Percentiles rank a stretch among this genome's conserved stretches.
These are phyloP conservation scores for Podila epigama DNA, from an alignment of 192 early-diverging fungal genomes.

Conservation along the genomic window DNA sequence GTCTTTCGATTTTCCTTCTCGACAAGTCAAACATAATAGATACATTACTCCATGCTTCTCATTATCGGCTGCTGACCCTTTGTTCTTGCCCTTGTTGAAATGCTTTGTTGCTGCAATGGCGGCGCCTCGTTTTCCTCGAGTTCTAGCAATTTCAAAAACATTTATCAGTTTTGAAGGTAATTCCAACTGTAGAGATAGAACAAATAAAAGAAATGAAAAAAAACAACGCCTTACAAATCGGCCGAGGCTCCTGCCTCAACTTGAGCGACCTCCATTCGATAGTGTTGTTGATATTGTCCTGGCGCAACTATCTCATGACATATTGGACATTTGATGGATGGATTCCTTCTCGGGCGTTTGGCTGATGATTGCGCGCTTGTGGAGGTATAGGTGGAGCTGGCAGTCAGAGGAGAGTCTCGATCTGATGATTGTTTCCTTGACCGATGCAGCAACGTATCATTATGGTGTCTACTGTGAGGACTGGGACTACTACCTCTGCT, in stretches of 20 bases:
- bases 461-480: too few species aligned
- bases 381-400: too few species aligned
- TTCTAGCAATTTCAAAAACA: background rate
- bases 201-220: too few species aligned
- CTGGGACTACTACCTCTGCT: too few species aligned
- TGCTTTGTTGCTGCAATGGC: constrained; percentile 62
- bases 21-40: background rate
- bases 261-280: constrained; percentile 55
- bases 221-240: background rate
- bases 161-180: too few species aligned
- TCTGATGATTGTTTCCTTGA: too few species aligned
- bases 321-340: constrained; percentile 57
- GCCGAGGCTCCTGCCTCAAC: constrained; percentile 44
- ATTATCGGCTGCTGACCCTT: constrained; percentile 32
- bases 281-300: constrained; percentile 55
- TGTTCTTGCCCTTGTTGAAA: constrained; percentile 54
- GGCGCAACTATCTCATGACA: constrained; percentile 53
- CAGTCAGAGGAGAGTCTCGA: too few species aligned
- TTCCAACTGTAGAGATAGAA: too few species aligned
- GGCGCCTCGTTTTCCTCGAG: constrained; percentile 61
- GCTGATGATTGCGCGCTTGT: background rate
- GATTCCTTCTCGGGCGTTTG: constrained; percentile 34
- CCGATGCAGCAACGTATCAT: too few species aligned
- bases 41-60: constrained; percentile 22
- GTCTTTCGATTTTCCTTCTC: background rate